Conservation (phyloP, 106 monocot genomes). For the Dendrobium chrysotoxum region DNA sequence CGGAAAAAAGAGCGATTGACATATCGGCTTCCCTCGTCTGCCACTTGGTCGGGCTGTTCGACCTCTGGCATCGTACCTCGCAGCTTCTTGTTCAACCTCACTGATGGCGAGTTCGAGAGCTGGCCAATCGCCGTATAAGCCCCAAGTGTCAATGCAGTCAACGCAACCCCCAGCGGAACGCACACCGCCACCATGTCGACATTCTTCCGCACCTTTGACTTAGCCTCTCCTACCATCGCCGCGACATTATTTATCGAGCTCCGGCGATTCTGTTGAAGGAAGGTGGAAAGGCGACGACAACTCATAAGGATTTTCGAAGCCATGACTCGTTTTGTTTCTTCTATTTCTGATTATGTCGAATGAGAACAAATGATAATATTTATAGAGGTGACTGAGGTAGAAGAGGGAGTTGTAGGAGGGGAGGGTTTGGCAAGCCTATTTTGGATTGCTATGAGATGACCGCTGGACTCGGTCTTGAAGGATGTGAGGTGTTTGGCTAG, state of each 20-base stretch:
- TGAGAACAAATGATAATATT: neutral
- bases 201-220: too few species aligned
- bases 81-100: slow-evolving; percentile 41
- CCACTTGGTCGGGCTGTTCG: slow-evolving; percentile 24
- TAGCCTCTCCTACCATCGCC: too few species aligned
- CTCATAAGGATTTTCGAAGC: neutral
- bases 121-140: slow-evolving; percentile 29
- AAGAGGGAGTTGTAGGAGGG: neutral
- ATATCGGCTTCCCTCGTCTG: slow-evolving; percentile 23
- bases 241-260: neutral
- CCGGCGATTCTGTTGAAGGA: neutral
- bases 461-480: too few species aligned
- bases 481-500: too few species aligned
- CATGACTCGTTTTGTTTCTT: neutral
- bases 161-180: slow-evolving; percentile 31
- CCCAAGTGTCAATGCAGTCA: slow-evolving; percentile 16
- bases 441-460: too few species aligned
- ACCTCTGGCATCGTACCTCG: slow-evolving; percentile 42
- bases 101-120: slow-evolving; percentile 31
- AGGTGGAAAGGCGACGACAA: neutral
- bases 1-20: slow-evolving; percentile 15
- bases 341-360: neutral
- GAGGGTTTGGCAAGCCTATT: neutral
- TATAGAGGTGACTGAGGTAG: neutral
- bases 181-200: slow-evolving; percentile 5